Conservation (phyloP, 2,329 filamentous ascomycete genomes). For the Xylariaceae sp. region DNA sequence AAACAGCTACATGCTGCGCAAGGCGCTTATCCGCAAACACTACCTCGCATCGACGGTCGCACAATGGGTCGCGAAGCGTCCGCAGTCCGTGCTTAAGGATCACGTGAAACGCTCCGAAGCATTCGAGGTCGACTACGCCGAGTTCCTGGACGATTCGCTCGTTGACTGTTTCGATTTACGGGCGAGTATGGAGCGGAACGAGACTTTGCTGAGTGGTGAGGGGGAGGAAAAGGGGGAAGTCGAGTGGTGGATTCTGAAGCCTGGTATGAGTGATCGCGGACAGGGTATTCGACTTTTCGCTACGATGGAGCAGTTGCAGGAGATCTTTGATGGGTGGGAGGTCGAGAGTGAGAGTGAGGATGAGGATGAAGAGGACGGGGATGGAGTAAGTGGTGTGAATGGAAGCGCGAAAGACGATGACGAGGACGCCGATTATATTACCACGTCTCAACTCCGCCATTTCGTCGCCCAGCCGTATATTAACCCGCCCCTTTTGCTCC, state of each 20-base stretch:
- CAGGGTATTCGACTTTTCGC: constrained; percentile 90
- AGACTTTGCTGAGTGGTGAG: constrained; percentile 28
- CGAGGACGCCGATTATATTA: constrained; percentile 52
- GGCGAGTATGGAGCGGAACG: constrained; percentile 70
- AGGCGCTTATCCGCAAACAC: constrained; percentile 94
- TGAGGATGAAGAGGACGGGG: constrained; percentile 50
- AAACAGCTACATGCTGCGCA: constrained; percentile 92
- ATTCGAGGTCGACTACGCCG: constrained; percentile 93
- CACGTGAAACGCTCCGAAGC: constrained; percentile 75
- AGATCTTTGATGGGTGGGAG: constrained; percentile 91
- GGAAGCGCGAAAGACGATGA: constrained; percentile 17
- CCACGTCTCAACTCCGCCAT: constrained; percentile 86
- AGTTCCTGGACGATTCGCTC: constrained; percentile 91
- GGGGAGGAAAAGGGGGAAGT: constrained; percentile 28
- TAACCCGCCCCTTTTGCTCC: constrained; percentile 73
- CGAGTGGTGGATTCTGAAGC: constrained; percentile 98
- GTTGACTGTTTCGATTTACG: constrained; percentile 84
- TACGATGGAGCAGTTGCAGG: constrained; percentile 74
- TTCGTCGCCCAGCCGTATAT: constrained; percentile 97
- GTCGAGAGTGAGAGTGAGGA: constrained; percentile 61
- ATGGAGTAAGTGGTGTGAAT: constrained; percentile 27
- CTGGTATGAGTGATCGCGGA: constrained; percentile 93
- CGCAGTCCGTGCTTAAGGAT: constrained; percentile 58
- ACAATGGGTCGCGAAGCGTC: constrained; percentile 82
- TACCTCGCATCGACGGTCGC: constrained; percentile 80